These are phyloP conservation scores for Novakomyces olei DNA, from an alignment of 805 yeast species.

Conservation along the genomic window DNA sequence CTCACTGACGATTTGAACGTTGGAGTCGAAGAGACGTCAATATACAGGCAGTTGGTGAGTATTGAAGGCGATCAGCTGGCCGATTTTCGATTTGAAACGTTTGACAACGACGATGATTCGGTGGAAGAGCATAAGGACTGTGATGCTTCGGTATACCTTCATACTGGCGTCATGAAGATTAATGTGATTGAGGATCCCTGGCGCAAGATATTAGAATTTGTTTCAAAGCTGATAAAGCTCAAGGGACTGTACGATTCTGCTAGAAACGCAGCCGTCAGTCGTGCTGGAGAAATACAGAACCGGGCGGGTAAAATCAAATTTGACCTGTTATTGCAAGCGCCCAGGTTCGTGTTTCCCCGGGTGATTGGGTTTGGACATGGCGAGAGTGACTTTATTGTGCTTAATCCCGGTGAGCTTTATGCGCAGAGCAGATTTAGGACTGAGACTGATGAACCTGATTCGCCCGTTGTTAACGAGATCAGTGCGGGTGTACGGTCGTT, in stretches of 20 bases:
- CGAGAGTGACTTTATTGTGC: conserved; percentile 37
- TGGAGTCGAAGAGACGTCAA: conserved; percentile 28
- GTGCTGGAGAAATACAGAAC: conserved; percentile 40
- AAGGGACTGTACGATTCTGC: conserved; percentile 77
- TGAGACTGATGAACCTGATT: conserved; percentile 11
- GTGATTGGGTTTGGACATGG: conserved; percentile 15
- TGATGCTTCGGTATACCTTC: conserved; percentile 37
- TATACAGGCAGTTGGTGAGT: conserved; percentile 41
- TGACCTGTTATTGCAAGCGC: conserved; percentile 55
- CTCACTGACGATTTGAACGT: conserved; percentile 28
- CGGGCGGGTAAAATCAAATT: conserved; percentile 42
- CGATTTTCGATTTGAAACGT: conserved; percentile 66
- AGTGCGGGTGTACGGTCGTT: conserved; percentile 52
- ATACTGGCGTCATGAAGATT: conserved; percentile 53
- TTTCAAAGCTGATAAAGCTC: conserved; percentile 61
- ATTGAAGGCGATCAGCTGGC: conserved; percentile 69
- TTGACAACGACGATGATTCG: conserved; percentile 27
- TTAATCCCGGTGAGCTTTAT: conserved; percentile 64
- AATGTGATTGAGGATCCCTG: conserved; percentile 69
- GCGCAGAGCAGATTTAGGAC: conserved; percentile 37
- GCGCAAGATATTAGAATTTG: conserved; percentile 38
- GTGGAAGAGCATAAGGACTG: conserved; percentile 20
- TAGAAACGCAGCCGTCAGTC: conserved; percentile 68
- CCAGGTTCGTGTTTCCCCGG: conserved; percentile 60
- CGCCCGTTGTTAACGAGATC: conserved; percentile 29